Conservation (phyloP, 495 filamentous ascomycete genomes). For the Penicillium taxi region DNA sequence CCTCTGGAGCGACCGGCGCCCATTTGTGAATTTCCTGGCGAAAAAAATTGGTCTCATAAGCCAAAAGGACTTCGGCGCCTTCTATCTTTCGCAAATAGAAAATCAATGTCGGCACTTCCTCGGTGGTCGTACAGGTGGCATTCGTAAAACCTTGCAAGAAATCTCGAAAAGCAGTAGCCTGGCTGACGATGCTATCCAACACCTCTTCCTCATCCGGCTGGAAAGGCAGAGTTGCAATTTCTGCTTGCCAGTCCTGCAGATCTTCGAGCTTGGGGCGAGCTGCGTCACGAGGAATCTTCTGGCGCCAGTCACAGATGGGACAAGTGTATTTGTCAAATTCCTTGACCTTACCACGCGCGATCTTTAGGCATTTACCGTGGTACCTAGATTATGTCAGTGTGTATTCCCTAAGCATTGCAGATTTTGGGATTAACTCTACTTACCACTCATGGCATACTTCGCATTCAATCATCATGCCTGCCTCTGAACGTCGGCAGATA, state of each 20-base stretch:
- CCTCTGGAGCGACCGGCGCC: slow-evolving; percentile 81
- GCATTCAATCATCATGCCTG: slow-evolving; percentile 99
- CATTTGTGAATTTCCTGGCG: slow-evolving; percentile 93
- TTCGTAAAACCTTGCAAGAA: slow-evolving; percentile 77
- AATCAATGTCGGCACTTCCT: slow-evolving; percentile 83
- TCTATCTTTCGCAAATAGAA: slow-evolving; percentile 99
- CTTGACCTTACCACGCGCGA: slow-evolving; percentile 93
- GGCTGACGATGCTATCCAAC: slow-evolving; percentile 73
- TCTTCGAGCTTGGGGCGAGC: slow-evolving; percentile 94
- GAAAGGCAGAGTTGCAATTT: slow-evolving; percentile 78
- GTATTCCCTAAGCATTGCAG: background rate
- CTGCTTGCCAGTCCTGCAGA: slow-evolving; percentile 76
- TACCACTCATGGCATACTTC: slow-evolving; percentile 97
- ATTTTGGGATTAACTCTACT: slow-evolving; percentile 19
- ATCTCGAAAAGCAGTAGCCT: slow-evolving; percentile 74
- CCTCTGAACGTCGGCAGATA: slow-evolving; percentile 86
- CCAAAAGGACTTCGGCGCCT: slow-evolving; percentile 87
- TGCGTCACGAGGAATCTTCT: slow-evolving; percentile 97
- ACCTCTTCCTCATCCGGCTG: slow-evolving; percentile 92
- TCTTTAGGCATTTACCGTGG: slow-evolving; percentile 97
- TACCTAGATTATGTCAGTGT: slow-evolving; percentile 52
- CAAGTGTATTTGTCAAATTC: slow-evolving; percentile 98
- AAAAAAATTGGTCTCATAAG: slow-evolving; percentile 95
- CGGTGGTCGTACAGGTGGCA: slow-evolving; percentile 66
- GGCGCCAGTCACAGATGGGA: slow-evolving; percentile 94